Conservation (phyloP, 2,329 filamentous ascomycete species). For the Fusarium paranaense region DNA sequence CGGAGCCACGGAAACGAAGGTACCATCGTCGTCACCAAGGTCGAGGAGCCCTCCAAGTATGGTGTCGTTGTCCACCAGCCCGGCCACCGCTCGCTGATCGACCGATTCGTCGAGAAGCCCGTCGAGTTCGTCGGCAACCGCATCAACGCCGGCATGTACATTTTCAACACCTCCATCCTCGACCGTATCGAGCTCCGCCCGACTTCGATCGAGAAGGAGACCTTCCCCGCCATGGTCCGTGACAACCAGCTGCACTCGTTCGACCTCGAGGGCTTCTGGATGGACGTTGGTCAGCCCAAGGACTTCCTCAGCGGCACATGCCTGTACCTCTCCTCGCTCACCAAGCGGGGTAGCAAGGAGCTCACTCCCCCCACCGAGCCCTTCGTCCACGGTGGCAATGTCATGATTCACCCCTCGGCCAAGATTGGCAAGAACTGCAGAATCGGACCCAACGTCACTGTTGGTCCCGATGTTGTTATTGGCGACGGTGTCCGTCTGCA, state of each 20-base stretch:
- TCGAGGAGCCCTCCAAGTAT: slow-evolving; percentile 98
- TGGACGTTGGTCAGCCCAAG: slow-evolving; percentile 99
- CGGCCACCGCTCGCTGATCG: slow-evolving; percentile 89
- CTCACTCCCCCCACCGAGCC: slow-evolving; percentile 79
- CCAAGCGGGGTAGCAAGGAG: slow-evolving; percentile 89
- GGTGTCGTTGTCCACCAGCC: slow-evolving; percentile 98
- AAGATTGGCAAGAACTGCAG: slow-evolving; percentile 99
- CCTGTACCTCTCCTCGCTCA: slow-evolving; percentile 91
- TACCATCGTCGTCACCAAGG: slow-evolving; percentile 98
- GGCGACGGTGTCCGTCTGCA: slow-evolving; percentile 95
- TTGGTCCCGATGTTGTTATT: slow-evolving; percentile 91
- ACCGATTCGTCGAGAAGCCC: slow-evolving; percentile 99
- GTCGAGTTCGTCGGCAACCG: slow-evolving; percentile 98
- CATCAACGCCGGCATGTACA: slow-evolving; percentile 99
- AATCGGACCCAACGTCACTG: slow-evolving; percentile 96
- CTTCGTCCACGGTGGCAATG: slow-evolving; percentile 92
- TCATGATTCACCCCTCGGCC: slow-evolving; percentile 91
- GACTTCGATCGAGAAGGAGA: slow-evolving; percentile 98
- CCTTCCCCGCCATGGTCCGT: slow-evolving; percentile 92
- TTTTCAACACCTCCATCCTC: slow-evolving; percentile 92
- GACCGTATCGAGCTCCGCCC: slow-evolving; percentile 94
- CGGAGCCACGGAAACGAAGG: slow-evolving; percentile 93
- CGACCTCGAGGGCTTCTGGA: slow-evolving; percentile 98
- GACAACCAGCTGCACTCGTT: slow-evolving; percentile 95
- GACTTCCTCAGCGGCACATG: slow-evolving; percentile 97